phyloP scores from a whole-genome alignment of 768 basidiomycete genomes.

The Boletus huronensis region DNA sequence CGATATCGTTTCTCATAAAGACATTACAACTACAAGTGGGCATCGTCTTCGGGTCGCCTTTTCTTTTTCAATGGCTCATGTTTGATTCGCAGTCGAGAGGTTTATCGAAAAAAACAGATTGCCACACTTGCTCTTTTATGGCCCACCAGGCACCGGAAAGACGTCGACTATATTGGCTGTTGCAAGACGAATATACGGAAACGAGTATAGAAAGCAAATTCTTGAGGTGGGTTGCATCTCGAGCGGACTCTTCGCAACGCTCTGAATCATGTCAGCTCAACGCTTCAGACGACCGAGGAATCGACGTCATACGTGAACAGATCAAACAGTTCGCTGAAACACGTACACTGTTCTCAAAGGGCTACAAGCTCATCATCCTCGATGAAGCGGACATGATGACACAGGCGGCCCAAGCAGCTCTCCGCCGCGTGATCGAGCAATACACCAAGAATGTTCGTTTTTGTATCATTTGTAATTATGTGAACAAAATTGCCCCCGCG shows the following conservation, averaged over 20 bases:
- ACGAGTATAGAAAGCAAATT: slow-evolving; percentile 84
- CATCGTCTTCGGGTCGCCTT: not conserved
- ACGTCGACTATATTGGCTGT: slow-evolving; percentile 97
- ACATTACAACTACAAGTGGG: slow-evolving; percentile 90
- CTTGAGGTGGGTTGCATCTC: slow-evolving; percentile 63
- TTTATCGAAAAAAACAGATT: slow-evolving; percentile 94
- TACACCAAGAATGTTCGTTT: slow-evolving; percentile 99
- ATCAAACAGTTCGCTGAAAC: slow-evolving; percentile 99
- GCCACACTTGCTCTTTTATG: slow-evolving; percentile 95
- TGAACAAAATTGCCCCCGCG: slow-evolving; percentile 98
- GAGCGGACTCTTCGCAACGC: not conserved
- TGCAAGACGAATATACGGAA: slow-evolving; percentile 90
- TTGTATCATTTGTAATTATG: slow-evolving; percentile 99
- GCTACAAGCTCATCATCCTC: slow-evolving; percentile 95
- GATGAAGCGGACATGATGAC: slow-evolving; percentile 99
- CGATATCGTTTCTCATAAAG: slow-evolving; percentile 95
- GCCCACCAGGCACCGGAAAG: slow-evolving; percentile 97
- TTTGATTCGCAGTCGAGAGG: slow-evolving; percentile 69
- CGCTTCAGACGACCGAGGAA: slow-evolving; percentile 97
- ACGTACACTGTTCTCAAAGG: slow-evolving; percentile 84
- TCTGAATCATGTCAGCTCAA: slow-evolving; percentile 62
- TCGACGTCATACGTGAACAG: slow-evolving; percentile 97
- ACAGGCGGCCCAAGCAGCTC: slow-evolving; percentile 91
- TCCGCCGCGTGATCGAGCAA: slow-evolving; percentile 96
- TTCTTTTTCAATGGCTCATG: not conserved